A percentile compares a stretch with the other conserved stretches of the same genome.
Evolutionary conservation across 306 rosid species (phyloP).

Genomic region (Malus sylvestris): DNA sequence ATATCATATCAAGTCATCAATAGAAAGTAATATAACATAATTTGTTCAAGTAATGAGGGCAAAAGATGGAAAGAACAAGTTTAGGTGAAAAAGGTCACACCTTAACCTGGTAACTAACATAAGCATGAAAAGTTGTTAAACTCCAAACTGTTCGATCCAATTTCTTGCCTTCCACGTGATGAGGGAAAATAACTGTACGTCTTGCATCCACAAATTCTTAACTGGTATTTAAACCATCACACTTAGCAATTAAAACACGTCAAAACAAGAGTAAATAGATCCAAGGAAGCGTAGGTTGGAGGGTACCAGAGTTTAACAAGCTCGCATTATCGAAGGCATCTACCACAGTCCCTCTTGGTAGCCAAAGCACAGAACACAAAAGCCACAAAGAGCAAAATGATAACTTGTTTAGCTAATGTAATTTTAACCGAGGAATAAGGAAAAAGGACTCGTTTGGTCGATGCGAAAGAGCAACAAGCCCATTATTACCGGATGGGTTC

Average conservation of each 20-base stretch:
- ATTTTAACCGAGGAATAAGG: conserved; percentile 62
- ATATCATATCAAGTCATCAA: neutral
- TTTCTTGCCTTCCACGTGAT: conserved; percentile 89
- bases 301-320: neutral
- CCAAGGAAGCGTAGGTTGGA: neutral
- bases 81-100: conserved; percentile 42
- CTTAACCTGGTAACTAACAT: conserved; percentile 98
- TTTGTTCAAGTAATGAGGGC: neutral
- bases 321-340: conserved; percentile 32
- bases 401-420: neutral
- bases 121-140: conserved; percentile 87
- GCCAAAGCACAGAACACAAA: neutral
- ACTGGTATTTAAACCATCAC: conserved; percentile 18
- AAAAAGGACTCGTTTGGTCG: conserved; percentile 81
- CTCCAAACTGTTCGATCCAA: conserved; percentile 88
- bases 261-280: conserved; percentile 6
- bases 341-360: neutral
- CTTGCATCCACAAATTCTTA: conserved; percentile 95
- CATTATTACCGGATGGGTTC: neutral
- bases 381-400: neutral
- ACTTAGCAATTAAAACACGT: conserved; percentile 19
- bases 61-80: conserved; percentile 4
- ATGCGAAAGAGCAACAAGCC: conserved; percentile 77
- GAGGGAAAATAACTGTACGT: conserved; percentile 87
- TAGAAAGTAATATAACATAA: neutral